A percentile compares a stretch with the other conserved stretches of the same genome.
These are phyloP conservation scores for Eutrema salsugineum DNA, from an alignment of 441 rosid genomes.

Conservation along the genomic window DNA sequence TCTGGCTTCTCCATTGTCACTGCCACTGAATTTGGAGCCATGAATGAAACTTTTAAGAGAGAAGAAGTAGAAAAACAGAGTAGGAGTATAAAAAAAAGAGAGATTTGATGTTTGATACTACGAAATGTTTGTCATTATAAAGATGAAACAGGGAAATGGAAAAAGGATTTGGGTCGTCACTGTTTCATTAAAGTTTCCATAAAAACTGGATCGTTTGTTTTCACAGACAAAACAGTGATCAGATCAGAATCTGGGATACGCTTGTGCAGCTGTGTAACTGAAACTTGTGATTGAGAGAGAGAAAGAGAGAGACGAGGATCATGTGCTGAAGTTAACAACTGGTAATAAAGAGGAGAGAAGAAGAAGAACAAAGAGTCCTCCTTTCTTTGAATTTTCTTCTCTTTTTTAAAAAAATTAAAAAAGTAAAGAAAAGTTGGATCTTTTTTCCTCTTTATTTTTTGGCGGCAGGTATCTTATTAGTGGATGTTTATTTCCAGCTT, in stretches of 20 bases:
- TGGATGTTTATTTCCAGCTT: neutral
- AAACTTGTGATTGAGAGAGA: constrained; percentile 28
- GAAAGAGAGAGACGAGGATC: constrained; percentile 23
- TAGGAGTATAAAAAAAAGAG: neutral
- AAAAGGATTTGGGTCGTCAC: neutral
- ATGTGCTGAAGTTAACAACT: constrained; percentile 35
- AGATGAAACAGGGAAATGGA: constrained; percentile 6
- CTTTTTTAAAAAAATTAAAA: too few relatives aligned
- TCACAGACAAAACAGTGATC: constrained; percentile 22
- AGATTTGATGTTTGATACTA: neutral
- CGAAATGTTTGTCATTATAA: constrained; percentile 23
- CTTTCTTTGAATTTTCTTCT: constrained; percentile 28
- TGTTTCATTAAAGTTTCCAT: constrained; percentile 19
- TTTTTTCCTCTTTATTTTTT: neutral
- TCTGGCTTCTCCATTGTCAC: constrained; percentile 68
- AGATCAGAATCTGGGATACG: constrained; percentile 33
- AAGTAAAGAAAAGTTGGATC: neutral
- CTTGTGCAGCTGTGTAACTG: constrained; percentile 20
- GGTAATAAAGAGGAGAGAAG: constrained; percentile 35
- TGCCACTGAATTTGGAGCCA: constrained; percentile 71
- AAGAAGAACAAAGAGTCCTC: constrained; percentile 15
- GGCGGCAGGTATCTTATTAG: constrained; percentile 1
- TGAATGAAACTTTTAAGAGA: neutral
- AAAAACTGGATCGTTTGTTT: constrained; percentile 31
- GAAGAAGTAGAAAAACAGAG: neutral